Conservation (phyloP, 208 protist genomes). For the Leishmania major region DNA sequence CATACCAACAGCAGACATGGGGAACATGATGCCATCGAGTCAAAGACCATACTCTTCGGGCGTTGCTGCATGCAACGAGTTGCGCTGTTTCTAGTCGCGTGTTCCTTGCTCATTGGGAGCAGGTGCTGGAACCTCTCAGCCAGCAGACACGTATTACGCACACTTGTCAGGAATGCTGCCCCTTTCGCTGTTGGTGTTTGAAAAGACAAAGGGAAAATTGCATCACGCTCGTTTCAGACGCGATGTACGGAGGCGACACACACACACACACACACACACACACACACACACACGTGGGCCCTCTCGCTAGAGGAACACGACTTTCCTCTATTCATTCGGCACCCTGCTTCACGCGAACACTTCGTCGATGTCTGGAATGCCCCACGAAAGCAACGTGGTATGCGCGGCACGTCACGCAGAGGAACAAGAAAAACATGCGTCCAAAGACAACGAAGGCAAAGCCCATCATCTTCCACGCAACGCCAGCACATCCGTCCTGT, state of each 20-base stretch:
- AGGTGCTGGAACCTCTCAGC: background rate
- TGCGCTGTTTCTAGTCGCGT: background rate
- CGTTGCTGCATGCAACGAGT: background rate
- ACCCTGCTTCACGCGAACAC: no score
- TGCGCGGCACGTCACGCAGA: no score
- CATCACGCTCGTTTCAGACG: background rate
- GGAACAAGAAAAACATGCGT: no score
- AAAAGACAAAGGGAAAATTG: background rate
- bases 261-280: background rate
- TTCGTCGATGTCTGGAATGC: no score
- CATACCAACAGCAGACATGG: background rate
- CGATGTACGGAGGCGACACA: background rate
- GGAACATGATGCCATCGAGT: background rate
- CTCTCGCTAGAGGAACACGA: no score
- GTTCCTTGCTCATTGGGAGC: background rate
- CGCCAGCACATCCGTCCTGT: no score
- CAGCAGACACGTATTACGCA: background rate
- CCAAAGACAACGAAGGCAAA: no score
- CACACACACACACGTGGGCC: conserved; percentile 3
- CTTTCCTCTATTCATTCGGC: no score
- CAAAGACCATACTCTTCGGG: background rate
- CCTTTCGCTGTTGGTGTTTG: background rate
- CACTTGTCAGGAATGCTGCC: background rate
- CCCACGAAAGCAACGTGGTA: no score
- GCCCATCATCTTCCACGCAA: no score